phyloP scores from a whole-genome alignment of 768 basidiomycete genomes.

The Rhodotorula sphaerocarpa region DNA sequence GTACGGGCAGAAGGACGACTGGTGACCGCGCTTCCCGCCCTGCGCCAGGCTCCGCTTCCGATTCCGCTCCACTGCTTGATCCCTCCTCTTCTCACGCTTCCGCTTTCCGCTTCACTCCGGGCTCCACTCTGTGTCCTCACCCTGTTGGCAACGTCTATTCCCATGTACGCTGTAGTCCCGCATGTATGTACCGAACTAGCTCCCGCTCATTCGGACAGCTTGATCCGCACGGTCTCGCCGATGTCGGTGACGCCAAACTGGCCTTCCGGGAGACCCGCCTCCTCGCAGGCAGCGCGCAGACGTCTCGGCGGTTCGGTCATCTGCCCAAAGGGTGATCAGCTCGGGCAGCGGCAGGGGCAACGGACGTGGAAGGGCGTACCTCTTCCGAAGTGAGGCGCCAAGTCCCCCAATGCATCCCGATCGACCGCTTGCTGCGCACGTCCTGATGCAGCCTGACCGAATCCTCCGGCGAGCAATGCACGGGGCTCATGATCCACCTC shows the following conservation, averaged over 20 bases:
- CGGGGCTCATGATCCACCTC: constrained; percentile 16
- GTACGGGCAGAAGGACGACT: constrained; percentile 52
- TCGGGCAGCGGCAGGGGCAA: not conserved
- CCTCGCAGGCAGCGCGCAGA: constrained; percentile 52
- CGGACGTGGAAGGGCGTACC: not conserved
- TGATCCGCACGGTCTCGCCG: constrained; percentile 51
- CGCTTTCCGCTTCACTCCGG: too few relatives aligned
- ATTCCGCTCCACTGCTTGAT: too few relatives aligned
- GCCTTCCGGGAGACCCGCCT: constrained; percentile 51
- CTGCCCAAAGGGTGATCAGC: constrained; percentile 34
- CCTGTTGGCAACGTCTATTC: too few relatives aligned
- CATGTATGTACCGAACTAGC: too few relatives aligned
- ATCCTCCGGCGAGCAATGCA: constrained; percentile 60
- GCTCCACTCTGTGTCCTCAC: too few relatives aligned
- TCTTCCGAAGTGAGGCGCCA: constrained; percentile 43
- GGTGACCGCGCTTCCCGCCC: not conserved
- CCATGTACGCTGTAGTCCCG: too few relatives aligned
- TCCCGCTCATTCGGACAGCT: not conserved
- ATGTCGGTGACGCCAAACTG: constrained; percentile 56
- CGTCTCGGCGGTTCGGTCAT: constrained; percentile 56
- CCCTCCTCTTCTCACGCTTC: too few relatives aligned
- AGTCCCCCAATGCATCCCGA: constrained; percentile 49
- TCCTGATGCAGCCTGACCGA: constrained; percentile 62
- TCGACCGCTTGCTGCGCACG: constrained; percentile 53
- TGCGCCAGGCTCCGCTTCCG: too few relatives aligned